phyloP scores from a whole-genome alignment of 208 protist species.

The Acanthamoeba healyi region DNA sequence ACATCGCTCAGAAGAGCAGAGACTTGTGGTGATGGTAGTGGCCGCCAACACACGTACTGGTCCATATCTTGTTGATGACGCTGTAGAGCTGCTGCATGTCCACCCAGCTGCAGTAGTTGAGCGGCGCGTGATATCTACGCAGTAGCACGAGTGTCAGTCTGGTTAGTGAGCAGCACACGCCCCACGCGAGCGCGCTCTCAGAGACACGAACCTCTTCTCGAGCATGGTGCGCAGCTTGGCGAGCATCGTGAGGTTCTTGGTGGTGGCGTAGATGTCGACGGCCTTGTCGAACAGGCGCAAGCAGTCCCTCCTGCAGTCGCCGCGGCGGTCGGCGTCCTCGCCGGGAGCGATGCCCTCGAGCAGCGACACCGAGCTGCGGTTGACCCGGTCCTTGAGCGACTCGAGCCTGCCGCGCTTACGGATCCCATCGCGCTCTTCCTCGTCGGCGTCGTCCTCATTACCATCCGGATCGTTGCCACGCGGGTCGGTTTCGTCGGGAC shows the following conservation, averaged over 20 bases:
- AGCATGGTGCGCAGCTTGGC: neutral
- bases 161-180: too few species aligned
- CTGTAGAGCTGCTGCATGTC: neutral
- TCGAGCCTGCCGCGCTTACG: neutral
- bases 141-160: too few species aligned
- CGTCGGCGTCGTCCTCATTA: constrained; percentile 5
- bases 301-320: neutral
- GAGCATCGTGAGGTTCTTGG: constrained; percentile 55
- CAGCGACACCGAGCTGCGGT: neutral
- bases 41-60: neutral
- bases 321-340: neutral
- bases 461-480: too few species aligned
- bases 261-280: constrained; percentile 33
- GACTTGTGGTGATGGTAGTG: too few species aligned
- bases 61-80: constrained; percentile 46
- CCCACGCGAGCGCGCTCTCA: too few species aligned
- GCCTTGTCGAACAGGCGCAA: constrained; percentile 33
- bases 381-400: neutral
- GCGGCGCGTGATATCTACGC: constrained; percentile 8
- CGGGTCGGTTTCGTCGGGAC: neutral
- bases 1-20: too few species aligned
- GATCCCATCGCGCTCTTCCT: neutral
- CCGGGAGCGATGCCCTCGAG: neutral
- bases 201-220: constrained; percentile 1
- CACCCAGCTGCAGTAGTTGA: constrained; percentile 4